Base-by-base conservation (phyloP, 768 basidiomycete species). In the Mycena chlorophos region DNA sequence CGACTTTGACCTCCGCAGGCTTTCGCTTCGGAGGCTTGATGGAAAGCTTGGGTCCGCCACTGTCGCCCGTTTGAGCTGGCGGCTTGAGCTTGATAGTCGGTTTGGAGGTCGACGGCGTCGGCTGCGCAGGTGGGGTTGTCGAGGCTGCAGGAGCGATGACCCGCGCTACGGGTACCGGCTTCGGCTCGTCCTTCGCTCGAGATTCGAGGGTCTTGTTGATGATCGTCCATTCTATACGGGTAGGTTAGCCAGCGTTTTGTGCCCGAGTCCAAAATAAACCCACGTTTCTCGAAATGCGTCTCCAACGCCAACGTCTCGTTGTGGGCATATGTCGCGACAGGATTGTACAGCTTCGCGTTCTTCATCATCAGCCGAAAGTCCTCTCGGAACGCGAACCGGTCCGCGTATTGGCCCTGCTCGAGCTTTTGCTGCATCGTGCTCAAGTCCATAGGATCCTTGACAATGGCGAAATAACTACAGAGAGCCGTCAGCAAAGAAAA, bases 361-460 rank as follows among this genome's bases (percentile, higher is more conserved):
- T 75, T 67, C 45, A 94, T 82, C 86, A 98, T 93, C 51, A 96
- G 81, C 54, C 80, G 84, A 70, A 98, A 89, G 69, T 99, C 97
- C 25, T 81, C 76, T 60, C 87, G 86, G 69, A 98, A 96, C 14
- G 80, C 87, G 64, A 87, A 85, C 10, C 94, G 85, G 63, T 90
- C 85, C 57, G 84, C 81, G 74, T 98, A 98, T 71, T 88, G 81
- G 5, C 94, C 94, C 53, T 82, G 85, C 63, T 90, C 87, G 12
- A 98, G 74, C 68, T 96, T 98, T 31, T 88, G 88, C 25, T 80
- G 76, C 78, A 96, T 89, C 0, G 94, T 94, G 49, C 87, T 86
- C 17, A 98, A 77, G 66, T 99, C 97, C 92, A 99, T 98, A 1
- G 97, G 96, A 12, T 88, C 79, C 70, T 90, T 90, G 69, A 99